phyloP scores from a whole-genome alignment of 805 yeast species.

The Starmerella floris region DNA sequence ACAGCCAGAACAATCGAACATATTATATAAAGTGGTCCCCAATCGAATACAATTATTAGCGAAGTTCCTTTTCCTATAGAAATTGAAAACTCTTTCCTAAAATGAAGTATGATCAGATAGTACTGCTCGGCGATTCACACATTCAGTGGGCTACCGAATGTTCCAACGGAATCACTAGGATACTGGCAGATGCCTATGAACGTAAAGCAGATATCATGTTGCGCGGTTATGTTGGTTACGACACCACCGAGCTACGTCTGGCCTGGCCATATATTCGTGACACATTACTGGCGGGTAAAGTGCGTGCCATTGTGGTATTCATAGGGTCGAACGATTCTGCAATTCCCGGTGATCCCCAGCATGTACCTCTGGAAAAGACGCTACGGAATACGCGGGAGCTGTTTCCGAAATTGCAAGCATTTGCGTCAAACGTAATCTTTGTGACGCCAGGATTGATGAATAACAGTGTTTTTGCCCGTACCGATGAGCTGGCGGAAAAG shows the following conservation, averaged over 20 bases:
- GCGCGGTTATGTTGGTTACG: slow-evolving; percentile 72
- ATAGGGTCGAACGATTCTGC: slow-evolving; percentile 74
- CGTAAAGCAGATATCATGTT: slow-evolving; percentile 55
- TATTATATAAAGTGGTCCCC: no score
- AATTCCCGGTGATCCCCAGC: slow-evolving; percentile 30
- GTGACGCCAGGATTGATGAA: slow-evolving; percentile 31
- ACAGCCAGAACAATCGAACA: no score
- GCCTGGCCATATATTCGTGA: slow-evolving; percentile 39
- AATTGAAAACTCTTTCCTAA: no score
- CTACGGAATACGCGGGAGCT: slow-evolving; percentile 36
- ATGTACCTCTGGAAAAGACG: slow-evolving; percentile 41
- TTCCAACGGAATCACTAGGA: slow-evolving; percentile 38
- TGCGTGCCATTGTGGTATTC: slow-evolving; percentile 41
- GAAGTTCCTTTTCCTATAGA: no score
- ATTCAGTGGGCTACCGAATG: slow-evolving; percentile 40
- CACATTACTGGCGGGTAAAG: slow-evolving; percentile 26
- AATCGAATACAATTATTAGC: no score
- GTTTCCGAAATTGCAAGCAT: slow-evolving; percentile 30
- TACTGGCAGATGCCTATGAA: slow-evolving; percentile 34
- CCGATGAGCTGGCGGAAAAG: neutral
- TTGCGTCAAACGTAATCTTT: slow-evolving; percentile 41
- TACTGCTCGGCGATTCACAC: slow-evolving; percentile 61
- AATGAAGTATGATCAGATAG: slow-evolving; percentile 27
- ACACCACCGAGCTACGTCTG: slow-evolving; percentile 36
- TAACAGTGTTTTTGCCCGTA: neutral